These are phyloP conservation scores for Melaleuca alternifolia DNA, from an alignment of 345 rosid genomes.

Conservation along the genomic window DNA sequence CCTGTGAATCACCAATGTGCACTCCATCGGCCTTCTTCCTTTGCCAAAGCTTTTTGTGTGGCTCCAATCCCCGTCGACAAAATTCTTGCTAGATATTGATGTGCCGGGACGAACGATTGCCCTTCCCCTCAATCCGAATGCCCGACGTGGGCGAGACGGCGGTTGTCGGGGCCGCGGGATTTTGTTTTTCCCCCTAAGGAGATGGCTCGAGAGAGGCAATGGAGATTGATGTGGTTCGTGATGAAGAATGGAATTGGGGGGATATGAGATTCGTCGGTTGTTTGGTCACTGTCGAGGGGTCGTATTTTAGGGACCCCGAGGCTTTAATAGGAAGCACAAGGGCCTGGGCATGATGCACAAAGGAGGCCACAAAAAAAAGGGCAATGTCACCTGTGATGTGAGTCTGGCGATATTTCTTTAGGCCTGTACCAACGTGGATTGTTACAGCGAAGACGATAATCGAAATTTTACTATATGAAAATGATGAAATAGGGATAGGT, in stretches of 20 bases:
- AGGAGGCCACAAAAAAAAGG: neutral
- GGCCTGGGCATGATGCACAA: neutral
- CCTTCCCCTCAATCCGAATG: neutral
- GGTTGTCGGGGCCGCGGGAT: neutral
- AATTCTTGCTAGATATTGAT: neutral
- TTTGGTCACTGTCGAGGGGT: neutral
- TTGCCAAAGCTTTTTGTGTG: neutral
- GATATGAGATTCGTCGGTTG: neutral
- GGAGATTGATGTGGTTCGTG: neutral
- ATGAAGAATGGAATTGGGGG: neutral
- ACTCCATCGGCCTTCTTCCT: neutral
- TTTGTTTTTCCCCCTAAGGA: neutral
- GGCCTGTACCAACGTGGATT: neutral
- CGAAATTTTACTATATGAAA: neutral
- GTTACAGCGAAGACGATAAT: neutral
- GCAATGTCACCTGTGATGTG: too few species aligned
- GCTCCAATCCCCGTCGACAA: neutral
- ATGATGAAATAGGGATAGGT: neutral
- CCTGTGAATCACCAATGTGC: neutral
- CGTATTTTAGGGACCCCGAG: neutral
- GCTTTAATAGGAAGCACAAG: neutral
- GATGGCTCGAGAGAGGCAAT: neutral
- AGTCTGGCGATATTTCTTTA: neutral
- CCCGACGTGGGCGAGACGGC: neutral
- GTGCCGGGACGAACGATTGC: neutral